A percentile compares a stretch with the other conserved stretches of the same genome.
Conservation (phyloP, 805 yeast species). For the Sugiyamaella americana region DNA sequence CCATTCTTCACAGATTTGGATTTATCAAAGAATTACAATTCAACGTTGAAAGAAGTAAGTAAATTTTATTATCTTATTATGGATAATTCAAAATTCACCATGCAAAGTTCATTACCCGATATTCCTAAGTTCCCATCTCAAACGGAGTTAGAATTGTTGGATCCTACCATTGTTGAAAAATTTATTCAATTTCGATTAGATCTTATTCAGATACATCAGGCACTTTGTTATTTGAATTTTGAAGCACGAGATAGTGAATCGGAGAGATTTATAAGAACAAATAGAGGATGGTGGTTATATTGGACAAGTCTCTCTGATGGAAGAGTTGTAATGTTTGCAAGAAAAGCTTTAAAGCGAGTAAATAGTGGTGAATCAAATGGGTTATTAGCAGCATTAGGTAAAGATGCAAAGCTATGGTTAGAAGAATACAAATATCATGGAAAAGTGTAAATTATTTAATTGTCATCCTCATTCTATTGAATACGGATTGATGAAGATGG, state of each 20-base stretch:
- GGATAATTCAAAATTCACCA: slow-evolving; percentile 10
- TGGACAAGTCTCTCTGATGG: slow-evolving; percentile 21
- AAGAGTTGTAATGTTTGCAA: slow-evolving; percentile 21
- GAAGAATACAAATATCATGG: slow-evolving; percentile 23
- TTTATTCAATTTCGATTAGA: slow-evolving; percentile 13
- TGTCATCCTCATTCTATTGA: too few relatives aligned
- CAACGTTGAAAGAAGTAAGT: not conserved
- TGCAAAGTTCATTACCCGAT: slow-evolving; percentile 21
- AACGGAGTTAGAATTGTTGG: slow-evolving; percentile 11
- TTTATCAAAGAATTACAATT: not conserved
- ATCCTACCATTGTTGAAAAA: slow-evolving; percentile 13
- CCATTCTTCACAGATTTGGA: slow-evolving; percentile 20
- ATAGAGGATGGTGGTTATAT: slow-evolving; percentile 27
- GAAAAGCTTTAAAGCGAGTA: slow-evolving; percentile 18
- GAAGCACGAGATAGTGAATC: slow-evolving; percentile 11
- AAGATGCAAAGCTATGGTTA: slow-evolving; percentile 25
- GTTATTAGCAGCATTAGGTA: slow-evolving; percentile 24
- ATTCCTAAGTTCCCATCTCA: slow-evolving; percentile 18
- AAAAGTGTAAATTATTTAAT: slow-evolving; percentile 10
- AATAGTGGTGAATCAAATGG: slow-evolving; percentile 13
- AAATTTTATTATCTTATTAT: slow-evolving; percentile 21
- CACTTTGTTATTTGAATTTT: slow-evolving; percentile 9
- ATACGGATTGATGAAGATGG: too few relatives aligned
- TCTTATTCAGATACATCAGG: slow-evolving; percentile 20
- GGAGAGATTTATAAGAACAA: slow-evolving; percentile 23